Conservation (phyloP, 257 asterid genomes). For the Jacaranda mimosifolia region DNA sequence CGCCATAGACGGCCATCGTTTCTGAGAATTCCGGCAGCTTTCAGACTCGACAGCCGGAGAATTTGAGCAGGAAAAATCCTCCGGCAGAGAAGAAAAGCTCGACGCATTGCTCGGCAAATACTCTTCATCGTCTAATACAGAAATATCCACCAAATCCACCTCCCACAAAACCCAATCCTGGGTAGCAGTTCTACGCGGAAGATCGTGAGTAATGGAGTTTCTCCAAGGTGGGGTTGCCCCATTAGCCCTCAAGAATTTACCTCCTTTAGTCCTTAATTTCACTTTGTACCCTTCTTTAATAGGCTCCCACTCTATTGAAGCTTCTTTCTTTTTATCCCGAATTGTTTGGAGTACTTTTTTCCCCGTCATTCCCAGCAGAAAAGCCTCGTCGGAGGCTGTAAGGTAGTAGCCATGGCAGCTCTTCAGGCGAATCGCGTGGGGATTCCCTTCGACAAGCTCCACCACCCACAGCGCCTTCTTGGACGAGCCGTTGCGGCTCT, state of each 20-base stretch:
- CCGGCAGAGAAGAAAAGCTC: slow-evolving; percentile 39
- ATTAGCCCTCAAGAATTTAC: slow-evolving; percentile 65
- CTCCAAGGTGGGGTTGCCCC: slow-evolving; percentile 78
- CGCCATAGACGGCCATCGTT: slow-evolving; percentile 43
- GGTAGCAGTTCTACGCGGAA: slow-evolving; percentile 65
- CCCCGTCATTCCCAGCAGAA: slow-evolving; percentile 66
- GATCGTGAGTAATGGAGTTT: slow-evolving; percentile 68
- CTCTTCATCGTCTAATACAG: slow-evolving; percentile 39
- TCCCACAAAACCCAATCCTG: slow-evolving; percentile 79
- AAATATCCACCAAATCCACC: slow-evolving; percentile 58
- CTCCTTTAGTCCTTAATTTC: slow-evolving; percentile 57
- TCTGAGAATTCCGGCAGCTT: slow-evolving; percentile 6
- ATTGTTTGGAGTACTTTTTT: slow-evolving; percentile 53
- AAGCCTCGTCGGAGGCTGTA: slow-evolving; percentile 64
- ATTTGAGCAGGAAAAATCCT: slow-evolving; percentile 27
- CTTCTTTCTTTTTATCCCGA: slow-evolving; percentile 28
- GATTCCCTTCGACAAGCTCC: slow-evolving; percentile 56
- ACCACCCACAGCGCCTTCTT: slow-evolving; percentile 63
- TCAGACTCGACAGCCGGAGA: slow-evolving; percentile 35
- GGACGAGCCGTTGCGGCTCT: slow-evolving; percentile 49
- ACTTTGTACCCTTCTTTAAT: slow-evolving; percentile 59
- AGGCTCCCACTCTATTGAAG: slow-evolving; percentile 68
- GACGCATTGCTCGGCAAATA: slow-evolving; percentile 48
- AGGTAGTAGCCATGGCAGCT: slow-evolving; percentile 71
- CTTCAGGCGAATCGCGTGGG: slow-evolving; percentile 63